Conservation (phyloP, 129 eudicot genomes). For the Dittrichia graveolens region DNA sequence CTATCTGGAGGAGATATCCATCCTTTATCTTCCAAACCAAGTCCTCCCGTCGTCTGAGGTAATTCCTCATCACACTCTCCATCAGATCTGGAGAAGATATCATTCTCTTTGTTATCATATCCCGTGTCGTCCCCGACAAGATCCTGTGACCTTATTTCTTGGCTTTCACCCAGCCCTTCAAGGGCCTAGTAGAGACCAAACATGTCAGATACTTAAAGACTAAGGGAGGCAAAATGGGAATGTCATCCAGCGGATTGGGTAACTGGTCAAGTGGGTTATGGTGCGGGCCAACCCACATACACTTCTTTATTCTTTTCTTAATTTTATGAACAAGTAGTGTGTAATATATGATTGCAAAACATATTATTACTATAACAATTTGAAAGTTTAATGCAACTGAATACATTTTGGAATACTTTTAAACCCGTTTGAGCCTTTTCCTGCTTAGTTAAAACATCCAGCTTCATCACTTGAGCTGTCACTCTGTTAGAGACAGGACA, state of each 20-base stretch:
- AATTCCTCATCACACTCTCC: conserved; percentile 47
- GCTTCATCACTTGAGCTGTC: background rate
- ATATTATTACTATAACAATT: background rate
- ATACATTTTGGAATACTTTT: background rate
- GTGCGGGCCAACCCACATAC: background rate
- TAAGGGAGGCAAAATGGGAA: background rate
- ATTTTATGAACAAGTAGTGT: background rate
- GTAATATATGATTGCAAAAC: background rate
- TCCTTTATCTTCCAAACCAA: conserved; percentile 66
- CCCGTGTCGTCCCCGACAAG: conserved; percentile 46
- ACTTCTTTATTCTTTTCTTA: background rate
- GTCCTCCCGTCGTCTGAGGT: conserved; percentile 36
- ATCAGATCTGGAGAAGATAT: conserved; percentile 40
- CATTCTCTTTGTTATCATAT: conserved; percentile 50
- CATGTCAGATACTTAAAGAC: background rate
- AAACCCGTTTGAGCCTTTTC: background rate
- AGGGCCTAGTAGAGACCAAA: conserved; percentile 62
- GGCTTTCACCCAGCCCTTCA: conserved; percentile 91
- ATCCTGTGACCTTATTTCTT: conserved; percentile 72
- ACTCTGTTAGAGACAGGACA: background rate
- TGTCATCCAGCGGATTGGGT: background rate
- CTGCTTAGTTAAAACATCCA: background rate
- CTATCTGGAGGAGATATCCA: conserved; percentile 96
- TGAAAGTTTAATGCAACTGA: background rate
- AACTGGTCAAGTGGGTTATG: background rate